Conservation (phyloP, 2,329 filamentous ascomycete genomes). For the Claviceps sp. region DNA sequence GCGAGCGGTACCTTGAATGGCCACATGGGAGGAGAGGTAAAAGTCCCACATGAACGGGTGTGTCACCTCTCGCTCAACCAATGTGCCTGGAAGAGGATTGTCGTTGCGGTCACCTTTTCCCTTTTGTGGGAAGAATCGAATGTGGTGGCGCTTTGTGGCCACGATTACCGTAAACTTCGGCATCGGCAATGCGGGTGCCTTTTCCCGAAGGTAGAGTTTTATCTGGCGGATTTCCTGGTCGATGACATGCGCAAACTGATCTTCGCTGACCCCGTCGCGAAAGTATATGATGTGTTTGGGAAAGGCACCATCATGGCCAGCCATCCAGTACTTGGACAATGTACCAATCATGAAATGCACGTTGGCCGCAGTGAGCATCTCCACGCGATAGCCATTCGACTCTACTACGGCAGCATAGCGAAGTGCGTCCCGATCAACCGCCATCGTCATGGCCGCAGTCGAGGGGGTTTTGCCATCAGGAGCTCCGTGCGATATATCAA, state of each 20-base stretch:
- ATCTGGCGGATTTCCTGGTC: constrained; percentile 64
- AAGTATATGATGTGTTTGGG: constrained; percentile 81
- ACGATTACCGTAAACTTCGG: constrained; percentile 75
- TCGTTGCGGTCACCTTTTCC: constrained; percentile 54
- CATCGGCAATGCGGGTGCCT: constrained; percentile 18
- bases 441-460: constrained; percentile 78
- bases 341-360: constrained; percentile 51
- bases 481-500: constrained; percentile 76
- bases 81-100: constrained; percentile 73
- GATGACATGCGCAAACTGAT: constrained; percentile 70
- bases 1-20: constrained; percentile 86
- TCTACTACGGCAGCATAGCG: constrained; percentile 68
- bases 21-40: constrained; percentile 48
- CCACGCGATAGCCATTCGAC: constrained; percentile 69
- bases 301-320: constrained; percentile 24
- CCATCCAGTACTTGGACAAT: constrained; percentile 53
- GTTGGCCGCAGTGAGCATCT: constrained; percentile 61
- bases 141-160: constrained; percentile 86
- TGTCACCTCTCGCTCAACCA: constrained; percentile 83
- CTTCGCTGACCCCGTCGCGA: constrained; percentile 82
- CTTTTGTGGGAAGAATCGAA: constrained; percentile 72
- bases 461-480: constrained; percentile 56
- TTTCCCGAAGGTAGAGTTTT: constrained; percentile 40
- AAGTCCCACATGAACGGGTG: constrained; percentile 88
- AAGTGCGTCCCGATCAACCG: constrained; percentile 55